These are phyloP conservation scores for Penicillium aurantiogriseum DNA, from an alignment of 2,329 filamentous ascomycete species.

Conservation along the genomic window DNA sequence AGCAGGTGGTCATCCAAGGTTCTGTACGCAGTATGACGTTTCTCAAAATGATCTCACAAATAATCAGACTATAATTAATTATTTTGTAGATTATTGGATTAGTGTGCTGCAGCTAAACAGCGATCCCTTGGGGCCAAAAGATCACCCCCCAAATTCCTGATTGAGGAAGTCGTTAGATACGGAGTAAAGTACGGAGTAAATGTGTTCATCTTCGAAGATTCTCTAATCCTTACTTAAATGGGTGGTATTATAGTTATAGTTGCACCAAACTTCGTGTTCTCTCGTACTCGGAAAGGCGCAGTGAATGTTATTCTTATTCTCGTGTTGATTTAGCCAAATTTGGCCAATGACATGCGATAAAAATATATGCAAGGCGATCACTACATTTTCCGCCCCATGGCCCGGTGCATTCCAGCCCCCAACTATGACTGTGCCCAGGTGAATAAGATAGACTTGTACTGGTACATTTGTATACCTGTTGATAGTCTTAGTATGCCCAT, in stretches of 20 bases:
- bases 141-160: neutral
- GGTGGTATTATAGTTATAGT: neutral
- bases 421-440: neutral
- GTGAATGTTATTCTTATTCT: neutral
- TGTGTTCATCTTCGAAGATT: neutral
- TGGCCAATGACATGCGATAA: neutral
- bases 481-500: no score
- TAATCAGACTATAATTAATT: neutral
- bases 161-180: neutral
- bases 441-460: neutral
- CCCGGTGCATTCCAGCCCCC: neutral
- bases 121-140: neutral
- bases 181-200: neutral
- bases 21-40: neutral
- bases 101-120: neutral
- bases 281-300: neutral
- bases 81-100: neutral
- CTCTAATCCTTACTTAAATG: neutral
- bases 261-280: neutral
- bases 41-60: neutral
- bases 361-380: neutral
- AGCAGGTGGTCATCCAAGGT: slow-evolving; percentile 1
- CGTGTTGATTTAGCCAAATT: neutral
- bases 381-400: neutral
- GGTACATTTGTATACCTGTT: neutral